Percentiles rank a stretch among this genome's conserved stretches.
phyloP scores from a whole-genome alignment of 345 rosid species.

The Pseudoturritis turrita region DNA sequence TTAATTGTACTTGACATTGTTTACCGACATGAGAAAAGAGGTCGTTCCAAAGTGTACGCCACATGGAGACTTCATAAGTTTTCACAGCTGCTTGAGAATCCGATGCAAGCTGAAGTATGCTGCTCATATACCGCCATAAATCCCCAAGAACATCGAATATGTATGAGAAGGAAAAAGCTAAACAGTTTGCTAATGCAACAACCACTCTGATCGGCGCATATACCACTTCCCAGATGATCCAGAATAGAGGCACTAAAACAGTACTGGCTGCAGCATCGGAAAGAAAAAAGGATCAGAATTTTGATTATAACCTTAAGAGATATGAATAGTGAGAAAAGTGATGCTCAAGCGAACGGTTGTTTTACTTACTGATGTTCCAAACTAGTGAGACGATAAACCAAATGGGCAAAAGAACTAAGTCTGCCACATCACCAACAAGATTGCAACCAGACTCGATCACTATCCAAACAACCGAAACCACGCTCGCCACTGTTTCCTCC shows the following conservation, averaged over 20 bases:
- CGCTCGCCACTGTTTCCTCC: conserved; percentile 45
- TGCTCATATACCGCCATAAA: conserved; percentile 51
- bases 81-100: conserved; percentile 56
- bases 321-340: not conserved
- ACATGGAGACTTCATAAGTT: conserved; percentile 67
- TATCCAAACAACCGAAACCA: conserved; percentile 46
- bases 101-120: conserved; percentile 54
- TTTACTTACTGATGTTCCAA: conserved; percentile 60
- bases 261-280: conserved; percentile 47
- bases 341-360: not conserved
- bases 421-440: conserved; percentile 45
- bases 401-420: conserved; percentile 55
- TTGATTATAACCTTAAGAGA: not conserved
- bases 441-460: conserved; percentile 43
- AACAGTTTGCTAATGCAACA: conserved; percentile 44
- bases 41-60: conserved; percentile 95
- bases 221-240: conserved; percentile 64
- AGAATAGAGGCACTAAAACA: conserved; percentile 56
- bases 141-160: conserved; percentile 42
- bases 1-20: not conserved
- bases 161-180: conserved; percentile 43
- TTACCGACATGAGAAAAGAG: conserved; percentile 83
- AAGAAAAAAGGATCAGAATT: not conserved
- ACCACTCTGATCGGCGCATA: conserved; percentile 61
- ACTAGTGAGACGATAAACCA: conserved; percentile 46